These are phyloP conservation scores for Thermothelomyces thermophilus DNA, from an alignment of 2,329 filamentous ascomycete species.

Conservation along the genomic window DNA sequence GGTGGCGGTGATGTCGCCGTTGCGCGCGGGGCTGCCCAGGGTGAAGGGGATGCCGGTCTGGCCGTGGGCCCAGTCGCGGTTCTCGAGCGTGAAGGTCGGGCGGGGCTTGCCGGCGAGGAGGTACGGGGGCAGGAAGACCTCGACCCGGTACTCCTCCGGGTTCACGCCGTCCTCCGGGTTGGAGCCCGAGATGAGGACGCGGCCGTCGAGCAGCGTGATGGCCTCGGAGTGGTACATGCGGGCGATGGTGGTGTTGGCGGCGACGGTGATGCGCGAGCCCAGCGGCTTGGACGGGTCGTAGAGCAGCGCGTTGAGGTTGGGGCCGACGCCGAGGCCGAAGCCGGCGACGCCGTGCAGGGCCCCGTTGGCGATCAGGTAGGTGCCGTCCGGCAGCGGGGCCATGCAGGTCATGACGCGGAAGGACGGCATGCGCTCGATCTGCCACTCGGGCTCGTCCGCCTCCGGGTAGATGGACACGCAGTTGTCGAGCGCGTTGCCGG, in stretches of 20 bases:
- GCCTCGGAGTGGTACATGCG: constrained; percentile 51
- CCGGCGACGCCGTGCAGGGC: constrained; percentile 46
- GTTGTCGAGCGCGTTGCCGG: constrained; percentile 49
- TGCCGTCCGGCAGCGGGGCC: constrained; percentile 49
- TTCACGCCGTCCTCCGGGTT: constrained; percentile 36
- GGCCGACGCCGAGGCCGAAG: constrained; percentile 41
- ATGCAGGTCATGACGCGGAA: constrained; percentile 49
- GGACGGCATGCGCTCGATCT: constrained; percentile 52
- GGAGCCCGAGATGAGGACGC: constrained; percentile 49
- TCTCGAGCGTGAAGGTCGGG: constrained; percentile 40
- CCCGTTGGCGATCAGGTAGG: constrained; percentile 49
- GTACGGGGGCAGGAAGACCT: constrained; percentile 51
- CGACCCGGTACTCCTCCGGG: constrained; percentile 47
- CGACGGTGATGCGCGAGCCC: constrained; percentile 43
- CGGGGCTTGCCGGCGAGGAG: constrained; percentile 38
- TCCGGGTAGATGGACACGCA: constrained; percentile 51
- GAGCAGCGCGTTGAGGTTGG: constrained; percentile 46
- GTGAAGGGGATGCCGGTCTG: constrained; percentile 33
- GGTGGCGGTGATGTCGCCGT: constrained; percentile 36
- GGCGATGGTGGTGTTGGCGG: constrained; percentile 50
- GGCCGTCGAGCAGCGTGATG: constrained; percentile 47
- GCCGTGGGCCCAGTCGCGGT: constrained; percentile 45
- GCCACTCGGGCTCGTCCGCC: constrained; percentile 42
- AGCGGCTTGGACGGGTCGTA: constrained; percentile 46
- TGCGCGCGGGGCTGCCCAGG: constrained; percentile 23